Evolutionary conservation across 495 filamentous ascomycete species (phyloP).

Genomic region (Penicillium samsonianum): DNA sequence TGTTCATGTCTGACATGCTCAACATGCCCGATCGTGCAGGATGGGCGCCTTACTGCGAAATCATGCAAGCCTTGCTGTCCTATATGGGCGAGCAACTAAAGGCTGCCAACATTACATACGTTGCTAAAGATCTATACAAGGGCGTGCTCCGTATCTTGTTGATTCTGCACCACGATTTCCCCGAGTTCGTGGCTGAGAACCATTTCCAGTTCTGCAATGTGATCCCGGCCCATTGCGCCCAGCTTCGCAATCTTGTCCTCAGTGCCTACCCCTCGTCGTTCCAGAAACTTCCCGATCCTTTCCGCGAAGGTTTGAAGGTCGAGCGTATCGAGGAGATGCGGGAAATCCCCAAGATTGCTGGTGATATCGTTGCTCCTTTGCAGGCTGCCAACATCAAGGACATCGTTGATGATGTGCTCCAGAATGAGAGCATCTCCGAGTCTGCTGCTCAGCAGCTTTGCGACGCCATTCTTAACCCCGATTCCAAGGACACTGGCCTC

Average conservation of each 20-base stretch:
- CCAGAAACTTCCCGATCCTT: conserved; percentile 78
- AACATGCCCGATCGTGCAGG: conserved; percentile 66
- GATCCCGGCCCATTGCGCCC: conserved; percentile 81
- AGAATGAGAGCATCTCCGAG: conserved; percentile 58
- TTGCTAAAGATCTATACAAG: conserved; percentile 81
- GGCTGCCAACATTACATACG: conserved; percentile 62
- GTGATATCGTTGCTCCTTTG: conserved; percentile 61
- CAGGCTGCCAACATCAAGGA: conserved; percentile 64
- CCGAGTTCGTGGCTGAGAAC: conserved; percentile 86
- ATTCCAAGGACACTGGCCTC: conserved; percentile 56
- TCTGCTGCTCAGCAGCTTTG: conserved; percentile 70
- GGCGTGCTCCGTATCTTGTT: conserved; percentile 78
- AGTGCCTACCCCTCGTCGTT: conserved; percentile 77
- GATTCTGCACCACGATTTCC: conserved; percentile 90
- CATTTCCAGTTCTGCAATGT: conserved; percentile 81
- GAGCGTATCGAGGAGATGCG: conserved; percentile 78
- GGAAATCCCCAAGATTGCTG: conserved; percentile 61
- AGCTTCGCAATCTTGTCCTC: conserved; percentile 86
- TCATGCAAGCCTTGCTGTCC: conserved; percentile 71
- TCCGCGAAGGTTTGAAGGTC: conserved; percentile 74
- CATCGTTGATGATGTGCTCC: conserved; percentile 65
- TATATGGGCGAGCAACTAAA: conserved; percentile 83
- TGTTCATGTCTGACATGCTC: conserved; percentile 81
- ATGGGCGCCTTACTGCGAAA: conserved; percentile 72
- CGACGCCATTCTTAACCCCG: conserved; percentile 61